phyloP scores from a whole-genome alignment of 2,329 filamentous ascomycete species.

The Septoria linicola region DNA sequence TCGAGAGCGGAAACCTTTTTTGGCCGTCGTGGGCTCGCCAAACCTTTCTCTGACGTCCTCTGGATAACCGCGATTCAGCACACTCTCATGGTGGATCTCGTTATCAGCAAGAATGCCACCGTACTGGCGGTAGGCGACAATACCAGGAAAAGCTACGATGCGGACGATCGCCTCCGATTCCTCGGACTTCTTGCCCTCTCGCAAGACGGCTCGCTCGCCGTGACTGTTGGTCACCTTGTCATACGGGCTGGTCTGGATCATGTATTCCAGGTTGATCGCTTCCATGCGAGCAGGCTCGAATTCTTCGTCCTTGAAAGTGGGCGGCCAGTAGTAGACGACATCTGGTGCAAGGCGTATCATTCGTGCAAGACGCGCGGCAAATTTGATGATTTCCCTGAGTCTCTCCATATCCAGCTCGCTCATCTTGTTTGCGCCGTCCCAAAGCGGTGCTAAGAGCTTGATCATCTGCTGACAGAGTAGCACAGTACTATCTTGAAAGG shows the following conservation, averaged over 20 bases:
- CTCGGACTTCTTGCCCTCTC: conserved; percentile 1
- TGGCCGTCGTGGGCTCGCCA: not conserved
- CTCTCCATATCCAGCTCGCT: not conserved
- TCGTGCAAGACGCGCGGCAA: conserved; percentile 24
- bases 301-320: conserved; percentile 37
- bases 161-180: conserved; percentile 34
- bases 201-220: conserved; percentile 24
- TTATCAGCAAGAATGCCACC: conserved; percentile 29
- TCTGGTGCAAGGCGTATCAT: conserved; percentile 27
- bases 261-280: conserved; percentile 28
- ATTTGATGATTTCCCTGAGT: conserved; percentile 22
- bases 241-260: conserved; percentile 30
- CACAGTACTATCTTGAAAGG: not conserved
- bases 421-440: conserved; percentile 1
- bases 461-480: conserved; percentile 15
- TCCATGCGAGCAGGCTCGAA: conserved; percentile 35
- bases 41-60: conserved; percentile 10
- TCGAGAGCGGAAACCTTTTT: conserved; percentile 31
- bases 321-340: conserved; percentile 34
- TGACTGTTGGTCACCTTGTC: conserved; percentile 22
- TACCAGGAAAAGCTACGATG: conserved; percentile 31
- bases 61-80: conserved; percentile 12
- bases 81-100: conserved; percentile 23
- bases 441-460: conserved; percentile 23
- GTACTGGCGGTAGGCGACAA: conserved; percentile 32